Conservation (phyloP, 805 yeast genomes). For the Candida fluviatilis region DNA sequence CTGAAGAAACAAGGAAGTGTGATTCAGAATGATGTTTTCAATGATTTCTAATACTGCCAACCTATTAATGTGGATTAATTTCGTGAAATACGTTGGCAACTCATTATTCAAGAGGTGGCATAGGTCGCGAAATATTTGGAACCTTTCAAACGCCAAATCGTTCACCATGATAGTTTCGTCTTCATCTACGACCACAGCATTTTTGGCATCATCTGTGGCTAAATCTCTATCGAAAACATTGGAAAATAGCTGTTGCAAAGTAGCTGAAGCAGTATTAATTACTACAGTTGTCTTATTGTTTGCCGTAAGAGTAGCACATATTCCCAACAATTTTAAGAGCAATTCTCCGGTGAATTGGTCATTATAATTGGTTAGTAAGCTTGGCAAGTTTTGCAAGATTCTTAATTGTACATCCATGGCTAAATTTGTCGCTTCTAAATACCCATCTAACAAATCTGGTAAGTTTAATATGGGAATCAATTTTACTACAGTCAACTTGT, state of each 20-base stretch:
- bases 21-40: conserved; percentile 72
- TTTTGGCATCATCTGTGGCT: conserved; percentile 2
- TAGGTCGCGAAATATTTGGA: conserved; percentile 64
- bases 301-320: conserved; percentile 70
- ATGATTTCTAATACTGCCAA: conserved; percentile 73
- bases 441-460: conserved; percentile 57
- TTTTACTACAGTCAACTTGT: conserved; percentile 50
- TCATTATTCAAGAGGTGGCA: conserved; percentile 63
- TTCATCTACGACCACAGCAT: conserved; percentile 37
- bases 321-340: conserved; percentile 54
- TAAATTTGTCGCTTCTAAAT: conserved; percentile 68
- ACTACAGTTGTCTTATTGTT: conserved; percentile 73
- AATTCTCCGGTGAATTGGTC: conserved; percentile 49
- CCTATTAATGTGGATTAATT: conserved; percentile 52
- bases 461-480: conserved; percentile 53
- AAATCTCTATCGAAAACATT: conserved; percentile 66
- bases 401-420: conserved; percentile 83
- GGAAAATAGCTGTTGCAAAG: conserved; percentile 79
- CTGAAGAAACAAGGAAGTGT: conserved; percentile 47
- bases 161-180: conserved; percentile 40
- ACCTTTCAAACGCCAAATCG: conserved; percentile 63
- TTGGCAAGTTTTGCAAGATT: conserved; percentile 77
- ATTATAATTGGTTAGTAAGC: conserved; percentile 63
- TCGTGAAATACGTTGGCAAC: conserved; percentile 49
- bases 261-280: conserved; percentile 87